A percentile compares a stretch with the other conserved stretches of the same genome.
phyloP scores from a whole-genome alignment of 2,329 filamentous ascomycete genomes.

The Cladosporium sp. region DNA sequence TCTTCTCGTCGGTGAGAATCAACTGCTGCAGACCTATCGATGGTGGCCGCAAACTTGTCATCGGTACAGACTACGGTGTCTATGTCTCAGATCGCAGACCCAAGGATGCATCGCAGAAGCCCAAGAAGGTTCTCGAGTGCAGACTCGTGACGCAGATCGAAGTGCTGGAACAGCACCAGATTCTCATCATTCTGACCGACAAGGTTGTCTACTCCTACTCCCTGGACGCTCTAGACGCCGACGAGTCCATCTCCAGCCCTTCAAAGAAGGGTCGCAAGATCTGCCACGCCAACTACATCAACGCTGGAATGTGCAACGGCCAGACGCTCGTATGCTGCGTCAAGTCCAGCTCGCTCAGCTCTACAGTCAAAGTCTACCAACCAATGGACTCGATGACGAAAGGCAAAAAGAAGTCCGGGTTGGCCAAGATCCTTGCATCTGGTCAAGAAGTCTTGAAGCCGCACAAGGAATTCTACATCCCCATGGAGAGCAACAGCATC shows the following conservation, averaged over 20 bases:
- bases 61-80: conserved; percentile 90
- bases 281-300: conserved; percentile 98
- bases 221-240: conserved; percentile 77
- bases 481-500: conserved; percentile 95
- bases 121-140: conserved; percentile 79
- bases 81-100: conserved; percentile 88
- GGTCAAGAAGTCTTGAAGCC: conserved; percentile 94
- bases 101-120: conserved; percentile 69
- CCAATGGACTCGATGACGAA: conserved; percentile 92
- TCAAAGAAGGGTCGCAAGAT: conserved; percentile 92
- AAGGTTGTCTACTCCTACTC: conserved; percentile 90
- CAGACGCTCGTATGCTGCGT: conserved; percentile 94
- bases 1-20: conserved; percentile 88
- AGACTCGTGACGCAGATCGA: conserved; percentile 91
- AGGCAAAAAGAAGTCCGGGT: conserved; percentile 85
- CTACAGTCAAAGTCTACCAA: conserved; percentile 98
- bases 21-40: conserved; percentile 95
- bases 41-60: conserved; percentile 89
- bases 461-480: conserved; percentile 99
- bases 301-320: conserved; percentile 89
- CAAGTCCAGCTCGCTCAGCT: conserved; percentile 87
- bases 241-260: conserved; percentile 67
- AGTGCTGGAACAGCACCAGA: conserved; percentile 89
- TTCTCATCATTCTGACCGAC: conserved; percentile 86
- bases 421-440: conserved; percentile 91